These are phyloP conservation scores for Botrytis tulipae DNA, from an alignment of 2,329 filamentous ascomycete species.

Conservation along the genomic window DNA sequence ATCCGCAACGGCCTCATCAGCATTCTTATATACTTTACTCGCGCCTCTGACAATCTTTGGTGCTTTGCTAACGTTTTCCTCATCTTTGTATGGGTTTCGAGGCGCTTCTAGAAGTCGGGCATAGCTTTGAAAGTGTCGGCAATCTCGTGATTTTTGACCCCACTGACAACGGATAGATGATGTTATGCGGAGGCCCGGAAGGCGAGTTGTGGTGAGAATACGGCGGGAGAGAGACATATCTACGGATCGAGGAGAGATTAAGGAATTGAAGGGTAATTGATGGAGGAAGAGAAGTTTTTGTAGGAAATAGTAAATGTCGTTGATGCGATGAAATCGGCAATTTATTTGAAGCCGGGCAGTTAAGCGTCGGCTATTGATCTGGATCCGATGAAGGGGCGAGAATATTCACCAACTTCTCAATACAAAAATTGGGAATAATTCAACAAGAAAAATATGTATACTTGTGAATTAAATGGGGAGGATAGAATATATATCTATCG, in stretches of 20 bases:
- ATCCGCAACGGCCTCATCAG: slow-evolving; percentile 26
- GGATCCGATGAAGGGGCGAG: neutral
- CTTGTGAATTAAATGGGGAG: neutral
- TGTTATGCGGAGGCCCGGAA: slow-evolving; percentile 11
- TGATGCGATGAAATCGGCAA: neutral
- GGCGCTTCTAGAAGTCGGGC: slow-evolving; percentile 17
- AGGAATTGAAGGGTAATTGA: neutral
- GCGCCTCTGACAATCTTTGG: slow-evolving; percentile 24
- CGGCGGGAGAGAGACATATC: slow-evolving; percentile 19
- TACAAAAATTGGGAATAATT: neutral
- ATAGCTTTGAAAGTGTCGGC: slow-evolving; percentile 16
- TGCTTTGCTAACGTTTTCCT: neutral
- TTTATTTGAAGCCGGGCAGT: slow-evolving; percentile 5
- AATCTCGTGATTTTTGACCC: slow-evolving; percentile 17
- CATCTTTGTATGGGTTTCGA: slow-evolving; percentile 15
- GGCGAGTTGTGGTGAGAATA: slow-evolving; percentile 10
- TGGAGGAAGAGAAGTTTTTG: neutral
- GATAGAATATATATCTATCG: neutral
- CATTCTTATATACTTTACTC: slow-evolving; percentile 25
- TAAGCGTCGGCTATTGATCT: slow-evolving; percentile 16
- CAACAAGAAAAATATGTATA: neutral
- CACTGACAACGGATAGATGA: slow-evolving; percentile 13
- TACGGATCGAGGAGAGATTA: neutral
- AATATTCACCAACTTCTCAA: neutral
- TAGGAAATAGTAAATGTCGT: neutral